phyloP scores from a whole-genome alignment of 495 filamentous ascomycete species.

The Hypomontagnella submonticulosa region DNA sequence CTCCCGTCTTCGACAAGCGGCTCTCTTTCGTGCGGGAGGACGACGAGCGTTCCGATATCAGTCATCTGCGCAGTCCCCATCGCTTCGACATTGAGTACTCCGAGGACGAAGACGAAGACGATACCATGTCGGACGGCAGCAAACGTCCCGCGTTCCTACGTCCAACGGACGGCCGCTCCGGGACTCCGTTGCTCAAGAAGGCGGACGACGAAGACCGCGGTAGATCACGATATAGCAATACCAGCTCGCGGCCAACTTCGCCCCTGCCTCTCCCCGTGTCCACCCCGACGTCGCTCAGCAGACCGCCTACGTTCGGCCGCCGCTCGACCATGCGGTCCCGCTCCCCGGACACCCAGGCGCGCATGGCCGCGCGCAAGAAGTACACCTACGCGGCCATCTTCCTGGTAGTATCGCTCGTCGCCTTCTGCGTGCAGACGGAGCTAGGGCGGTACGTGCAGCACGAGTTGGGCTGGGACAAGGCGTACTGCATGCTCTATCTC shows the following conservation, averaged over 20 bases:
- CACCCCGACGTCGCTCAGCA: slow-evolving; percentile 33
- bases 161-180: slow-evolving; percentile 62
- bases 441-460: slow-evolving; percentile 93
- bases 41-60: slow-evolving; percentile 37
- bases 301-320: slow-evolving; percentile 53
- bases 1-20: slow-evolving; percentile 30
- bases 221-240: slow-evolving; percentile 56
- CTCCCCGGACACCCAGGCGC: slow-evolving; percentile 66
- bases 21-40: slow-evolving; percentile 40
- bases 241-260: slow-evolving; percentile 51
- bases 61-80: slow-evolving; percentile 22
- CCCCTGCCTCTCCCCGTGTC: slow-evolving; percentile 36
- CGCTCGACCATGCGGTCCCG: slow-evolving; percentile 70
- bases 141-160: slow-evolving; percentile 57
- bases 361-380: slow-evolving; percentile 73
- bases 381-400: slow-evolving; percentile 89
- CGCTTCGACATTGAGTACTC: slow-evolving; percentile 35
- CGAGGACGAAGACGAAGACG: slow-evolving; percentile 38
- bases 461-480: slow-evolving; percentile 90
- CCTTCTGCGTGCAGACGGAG: slow-evolving; percentile 91
- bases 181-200: slow-evolving; percentile 62
- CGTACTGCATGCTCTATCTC: slow-evolving; percentile 98
- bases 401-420: slow-evolving; percentile 78
- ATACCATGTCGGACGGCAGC: slow-evolving; percentile 38
- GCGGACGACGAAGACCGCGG: slow-evolving; percentile 62